Base-by-base conservation (phyloP, 768 basidiomycete genomes). In the Tulasnella sp. region DNA sequence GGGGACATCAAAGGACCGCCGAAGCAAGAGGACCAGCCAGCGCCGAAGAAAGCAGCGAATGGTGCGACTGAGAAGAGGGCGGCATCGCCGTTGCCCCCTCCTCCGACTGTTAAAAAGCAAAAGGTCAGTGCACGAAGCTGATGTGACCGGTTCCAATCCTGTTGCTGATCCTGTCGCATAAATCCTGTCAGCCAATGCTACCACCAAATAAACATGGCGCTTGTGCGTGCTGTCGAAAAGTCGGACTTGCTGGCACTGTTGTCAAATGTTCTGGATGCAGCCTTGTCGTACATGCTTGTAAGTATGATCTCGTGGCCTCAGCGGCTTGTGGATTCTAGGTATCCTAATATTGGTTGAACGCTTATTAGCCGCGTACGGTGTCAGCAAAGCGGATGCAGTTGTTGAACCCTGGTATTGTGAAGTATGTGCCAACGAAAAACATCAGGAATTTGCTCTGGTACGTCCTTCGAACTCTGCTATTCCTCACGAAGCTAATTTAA, bases 341-440 rank as follows among this genome's bases (percentile, higher is more conserved):
- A n/a, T 56, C 23, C 2, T 38, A 29, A 23, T 49, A 15, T 34
- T 65, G 4, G 63, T 63, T 32, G 54, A 45, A 17, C 42, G 1
- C 62, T 43, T 43, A 43, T 11, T 59, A 86, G 84, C 81, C 47
- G 77, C 80, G 55, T 84, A 83, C 65, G 92, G 92, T 38, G 82
- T 83, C 10, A 70, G 80, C 47, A 76, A 81, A 4, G 73, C 77
- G 10, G 72, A 79, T 17, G 73, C 81, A 23, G 24, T n/a, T 17
- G 58, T 59, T 50, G 86, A 90, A 29, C 73, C 78, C 2, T 96
- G 93, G 92, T 75, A 80, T 17, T 96, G 93, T 68, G 92, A 95
- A 51, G 70, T 94, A 26, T 96, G 93, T 68, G 77, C 81, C 66
- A 94, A 95, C 65, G 84, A 88, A 65, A 85, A 87, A 69, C 78